Evolutionary conservation across 345 rosid genomes (phyloP).

Genomic region (Linum trigynum): DNA sequence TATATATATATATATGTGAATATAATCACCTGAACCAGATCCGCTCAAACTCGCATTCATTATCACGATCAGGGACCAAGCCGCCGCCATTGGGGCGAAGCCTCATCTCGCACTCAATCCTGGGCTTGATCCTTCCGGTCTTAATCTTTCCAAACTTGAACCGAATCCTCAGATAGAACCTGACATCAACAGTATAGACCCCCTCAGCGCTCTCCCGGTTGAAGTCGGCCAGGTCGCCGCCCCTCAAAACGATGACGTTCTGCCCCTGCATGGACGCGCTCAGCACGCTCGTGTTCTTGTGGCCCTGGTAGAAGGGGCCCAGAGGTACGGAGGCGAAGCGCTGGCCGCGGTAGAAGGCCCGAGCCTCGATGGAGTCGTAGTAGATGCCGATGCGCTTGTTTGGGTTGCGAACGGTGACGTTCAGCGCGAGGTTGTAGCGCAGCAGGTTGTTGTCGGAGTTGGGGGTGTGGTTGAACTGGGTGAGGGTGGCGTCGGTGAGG

Average conservation of each 20-base stretch:
- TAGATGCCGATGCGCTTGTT: constrained; percentile 8
- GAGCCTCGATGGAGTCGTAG: constrained; percentile 4
- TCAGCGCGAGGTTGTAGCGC: constrained; percentile 4
- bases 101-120: constrained; percentile 47
- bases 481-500: constrained; percentile 9
- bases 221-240: constrained; percentile 18
- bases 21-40: not conserved
- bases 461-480: not conserved
- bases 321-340: constrained; percentile 26
- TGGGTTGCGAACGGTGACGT: constrained; percentile 8
- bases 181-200: constrained; percentile 41
- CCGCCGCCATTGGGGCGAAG: constrained; percentile 25
- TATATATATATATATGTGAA: too few relatives aligned
- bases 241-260: constrained; percentile 21
- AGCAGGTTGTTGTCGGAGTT: not conserved
- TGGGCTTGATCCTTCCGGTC: constrained; percentile 41
- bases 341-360: constrained; percentile 18
- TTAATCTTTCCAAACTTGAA: constrained; percentile 52
- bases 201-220: constrained; percentile 31
- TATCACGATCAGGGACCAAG: not conserved
- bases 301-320: constrained; percentile 65
- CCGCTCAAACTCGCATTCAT: not conserved
- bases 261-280: constrained; percentile 35
- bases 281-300: constrained; percentile 55
- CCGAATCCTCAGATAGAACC: constrained; percentile 46